phyloP scores from a whole-genome alignment of 345 rosid species.

The Durio zibethinus region DNA sequence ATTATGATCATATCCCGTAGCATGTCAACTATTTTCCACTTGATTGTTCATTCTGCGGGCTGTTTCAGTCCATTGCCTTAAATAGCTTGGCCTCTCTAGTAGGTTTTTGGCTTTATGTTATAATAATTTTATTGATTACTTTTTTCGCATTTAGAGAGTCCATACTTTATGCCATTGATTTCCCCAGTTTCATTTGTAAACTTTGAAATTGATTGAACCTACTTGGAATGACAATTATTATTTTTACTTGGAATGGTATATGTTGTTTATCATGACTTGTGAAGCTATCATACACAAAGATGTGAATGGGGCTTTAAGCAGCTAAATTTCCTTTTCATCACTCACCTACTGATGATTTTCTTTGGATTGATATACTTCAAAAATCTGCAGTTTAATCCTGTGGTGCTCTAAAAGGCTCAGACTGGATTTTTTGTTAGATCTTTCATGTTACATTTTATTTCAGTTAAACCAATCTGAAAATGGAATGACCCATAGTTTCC shows the following conservation, averaged over 20 bases:
- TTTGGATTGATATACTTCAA: neutral
- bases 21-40: conserved; percentile 1
- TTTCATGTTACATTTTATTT: too few relatives aligned
- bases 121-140: neutral
- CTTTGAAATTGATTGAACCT: conserved; percentile 3
- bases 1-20: conserved; percentile 21
- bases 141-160: neutral
- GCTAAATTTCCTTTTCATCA: neutral
- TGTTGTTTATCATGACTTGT: neutral
- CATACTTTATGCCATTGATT: neutral
- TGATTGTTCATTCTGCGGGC: conserved; percentile 9
- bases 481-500: neutral
- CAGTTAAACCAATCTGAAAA: too few relatives aligned
- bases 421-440: too few relatives aligned
- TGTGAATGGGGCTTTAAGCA: neutral
- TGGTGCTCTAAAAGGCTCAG: too few relatives aligned
- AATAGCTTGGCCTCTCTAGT: neutral
- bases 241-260: too few relatives aligned
- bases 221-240: neutral
- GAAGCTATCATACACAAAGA: neutral
- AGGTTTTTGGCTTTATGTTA: neutral
- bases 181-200: neutral
- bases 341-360: neutral
- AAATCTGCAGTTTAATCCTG: neutral
- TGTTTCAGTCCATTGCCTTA: conserved; percentile 1